Percentiles rank a stretch among this genome's conserved stretches.
These are phyloP conservation scores for Calonectria ilicicola DNA, from an alignment of 2,329 filamentous ascomycete species.

Conservation along the genomic window DNA sequence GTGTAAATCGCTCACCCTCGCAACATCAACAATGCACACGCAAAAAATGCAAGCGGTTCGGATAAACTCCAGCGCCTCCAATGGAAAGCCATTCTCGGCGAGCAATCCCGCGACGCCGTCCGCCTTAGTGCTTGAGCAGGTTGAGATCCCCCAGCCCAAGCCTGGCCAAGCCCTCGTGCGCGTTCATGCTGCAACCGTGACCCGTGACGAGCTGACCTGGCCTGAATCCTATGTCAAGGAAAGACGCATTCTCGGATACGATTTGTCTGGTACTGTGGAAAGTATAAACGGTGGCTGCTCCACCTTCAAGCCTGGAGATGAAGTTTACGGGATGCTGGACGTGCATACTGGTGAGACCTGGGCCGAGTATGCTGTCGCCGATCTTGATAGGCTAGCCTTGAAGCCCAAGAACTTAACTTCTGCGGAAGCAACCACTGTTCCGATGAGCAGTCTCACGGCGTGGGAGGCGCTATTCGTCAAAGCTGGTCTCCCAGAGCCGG, in stretches of 20 bases:
- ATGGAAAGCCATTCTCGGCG: conserved; percentile 24
- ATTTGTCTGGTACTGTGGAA: conserved; percentile 29
- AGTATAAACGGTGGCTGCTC: conserved; percentile 14
- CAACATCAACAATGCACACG: conserved; percentile 25
- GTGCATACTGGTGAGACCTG: conserved; percentile 36
- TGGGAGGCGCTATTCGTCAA: conserved; percentile 49
- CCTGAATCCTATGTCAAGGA: conserved; percentile 27
- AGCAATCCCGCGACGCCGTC: conserved; percentile 21
- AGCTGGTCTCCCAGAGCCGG: conserved; percentile 24
- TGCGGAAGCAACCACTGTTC: conserved; percentile 48
- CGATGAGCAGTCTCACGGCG: conserved; percentile 51
- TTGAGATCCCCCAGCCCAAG: conserved; percentile 15
- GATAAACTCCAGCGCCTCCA: conserved; percentile 16
- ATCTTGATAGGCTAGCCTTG: conserved; percentile 42
- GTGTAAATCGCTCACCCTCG: conserved; percentile 35
- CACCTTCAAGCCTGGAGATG: conserved; percentile 43
- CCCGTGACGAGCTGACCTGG: conserved; percentile 34
- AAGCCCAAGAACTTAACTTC: conserved; percentile 44
- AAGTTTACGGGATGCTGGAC: conserved; percentile 44
- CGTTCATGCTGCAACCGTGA: conserved; percentile 30
- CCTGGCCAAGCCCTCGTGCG: conserved; percentile 26
- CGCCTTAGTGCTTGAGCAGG: conserved; percentile 20
- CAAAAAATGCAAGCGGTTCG: conserved; percentile 29
- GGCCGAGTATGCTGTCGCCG: conserved; percentile 38
- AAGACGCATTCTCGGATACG: conserved; percentile 23